Evolutionary conservation across 345 rosid genomes (phyloP), one percentile per base, ranked within the genome.

Genomic region (Hibiscus mutabilis): DNA sequence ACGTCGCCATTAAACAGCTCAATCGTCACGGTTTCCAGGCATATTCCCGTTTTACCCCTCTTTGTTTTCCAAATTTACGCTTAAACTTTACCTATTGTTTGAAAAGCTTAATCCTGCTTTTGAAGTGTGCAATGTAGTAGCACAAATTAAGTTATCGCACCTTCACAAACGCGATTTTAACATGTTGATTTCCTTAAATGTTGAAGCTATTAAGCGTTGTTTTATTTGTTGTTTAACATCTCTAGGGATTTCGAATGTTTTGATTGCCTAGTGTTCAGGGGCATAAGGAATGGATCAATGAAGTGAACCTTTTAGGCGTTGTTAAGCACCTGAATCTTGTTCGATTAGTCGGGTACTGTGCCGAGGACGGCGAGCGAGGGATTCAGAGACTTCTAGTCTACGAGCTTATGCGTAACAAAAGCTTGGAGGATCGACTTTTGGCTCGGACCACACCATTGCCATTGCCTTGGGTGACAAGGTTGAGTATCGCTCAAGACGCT

Each of bases 1-100:
- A 87, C 57, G 96, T 92, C 46, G 97, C 99, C 22, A 81, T 95
- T 18, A 95, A 95, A 67, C 97, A 92, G 83, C 80, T 95, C 75
- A 92, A 95, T 78, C 97, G 96, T 63, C 92, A 85, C 42, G 99
- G 99, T 72, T 86, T 85, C 88, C 97, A 95, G 99, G 99, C 99
- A 95, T 65, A 16, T 92, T 42, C 72, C 70, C 31, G 3, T 56
- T 56, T 56, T 56, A 2, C 56, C 65, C 63, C 53, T 73, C 10
- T 21, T 44, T 27, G 5, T 2, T 63, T 67, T 22, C 13, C 31
- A 14, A 33, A 16, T 31, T 52, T 74, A 69, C 62, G 19, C 12
- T 22, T 15, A n/a, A n/a, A n/a, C 4, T 68, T 29, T 25, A 10
- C 29, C 31, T 22, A 37, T 66, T 66, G 57, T 9, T 27, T 10